Evolutionary conservation across 1,284 basidiomycete species (phyloP).

Genomic region (Cryptococcus hybrid): DNA sequence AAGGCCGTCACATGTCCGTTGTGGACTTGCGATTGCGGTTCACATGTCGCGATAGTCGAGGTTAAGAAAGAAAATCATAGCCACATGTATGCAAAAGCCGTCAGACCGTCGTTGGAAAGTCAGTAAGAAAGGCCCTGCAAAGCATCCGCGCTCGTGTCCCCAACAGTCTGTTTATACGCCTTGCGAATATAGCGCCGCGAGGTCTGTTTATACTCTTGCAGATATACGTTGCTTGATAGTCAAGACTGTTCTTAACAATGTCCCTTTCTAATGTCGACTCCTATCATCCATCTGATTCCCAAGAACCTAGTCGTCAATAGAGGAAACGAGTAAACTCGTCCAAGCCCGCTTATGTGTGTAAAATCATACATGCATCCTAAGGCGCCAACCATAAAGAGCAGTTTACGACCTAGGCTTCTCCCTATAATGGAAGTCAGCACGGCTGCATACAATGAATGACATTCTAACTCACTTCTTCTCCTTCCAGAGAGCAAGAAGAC

Average conservation of each 20-base stretch:
- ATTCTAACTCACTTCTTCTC: conserved; percentile 78
- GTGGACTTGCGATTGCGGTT: too few relatives aligned
- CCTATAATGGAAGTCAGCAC: conserved; percentile 11
- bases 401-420: conserved; percentile 39
- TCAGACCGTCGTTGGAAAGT: too few relatives aligned
- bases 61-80: too few relatives aligned
- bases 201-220: neutral
- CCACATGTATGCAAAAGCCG: too few relatives aligned
- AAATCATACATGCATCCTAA: conserved; percentile 35
- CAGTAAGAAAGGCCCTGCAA: too few relatives aligned
- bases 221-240: neutral
- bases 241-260: neutral
- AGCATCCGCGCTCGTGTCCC: too few relatives aligned
- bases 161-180: neutral
- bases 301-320: neutral
- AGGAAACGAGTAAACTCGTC: neutral
- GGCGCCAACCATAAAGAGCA: conserved; percentile 9
- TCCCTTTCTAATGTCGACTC: neutral
- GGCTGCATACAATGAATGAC: neutral
- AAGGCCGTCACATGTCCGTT: too few relatives aligned
- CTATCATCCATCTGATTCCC: neutral
- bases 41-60: too few relatives aligned
- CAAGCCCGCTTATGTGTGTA: neutral
- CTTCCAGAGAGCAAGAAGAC: conserved; percentile 95
- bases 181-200: neutral